A percentile compares a stretch with the other conserved stretches of the same genome.
These are phyloP conservation scores for Podaxis pistillaris DNA, from an alignment of 768 basidiomycete genomes.

Conservation along the genomic window DNA sequence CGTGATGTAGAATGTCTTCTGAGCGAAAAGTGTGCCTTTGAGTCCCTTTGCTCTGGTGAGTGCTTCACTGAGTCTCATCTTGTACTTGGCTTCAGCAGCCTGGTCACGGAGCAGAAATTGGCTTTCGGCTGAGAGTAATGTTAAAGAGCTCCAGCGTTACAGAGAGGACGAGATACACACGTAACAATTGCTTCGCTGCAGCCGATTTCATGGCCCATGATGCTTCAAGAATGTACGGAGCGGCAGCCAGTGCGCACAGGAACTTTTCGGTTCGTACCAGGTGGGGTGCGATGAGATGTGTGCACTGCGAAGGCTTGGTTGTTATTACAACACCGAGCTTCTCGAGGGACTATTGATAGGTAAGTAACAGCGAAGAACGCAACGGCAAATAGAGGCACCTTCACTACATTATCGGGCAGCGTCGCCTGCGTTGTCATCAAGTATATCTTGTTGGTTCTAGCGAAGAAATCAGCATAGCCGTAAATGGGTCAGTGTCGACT, in stretches of 20 bases:
- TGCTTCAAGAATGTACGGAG: conserved; percentile 46
- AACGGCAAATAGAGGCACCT: conserved; percentile 38
- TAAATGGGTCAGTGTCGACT: background rate
- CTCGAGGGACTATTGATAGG: conserved; percentile 47
- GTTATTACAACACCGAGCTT: conserved; percentile 69
- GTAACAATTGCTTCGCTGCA: conserved; percentile 53
- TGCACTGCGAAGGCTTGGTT: conserved; percentile 64
- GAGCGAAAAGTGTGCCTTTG: conserved; percentile 56
- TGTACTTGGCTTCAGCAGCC: conserved; percentile 62
- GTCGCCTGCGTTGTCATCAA: conserved; percentile 70
- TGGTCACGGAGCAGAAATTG: conserved; percentile 61
- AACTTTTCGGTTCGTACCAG: conserved; percentile 88
- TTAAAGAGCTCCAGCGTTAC: background rate
- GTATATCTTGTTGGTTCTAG: conserved; percentile 32
- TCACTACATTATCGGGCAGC: conserved; percentile 55
- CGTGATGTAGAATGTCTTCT: conserved; percentile 75
- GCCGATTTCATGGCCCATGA: conserved; percentile 69
- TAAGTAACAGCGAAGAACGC: conserved; percentile 1
- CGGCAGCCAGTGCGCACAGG: conserved; percentile 62
- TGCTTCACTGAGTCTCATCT: conserved; percentile 60
- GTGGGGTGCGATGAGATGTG: conserved; percentile 69
- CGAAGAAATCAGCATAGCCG: background rate
- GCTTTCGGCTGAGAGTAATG: conserved; percentile 50
- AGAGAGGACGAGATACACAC: conserved; percentile 40
- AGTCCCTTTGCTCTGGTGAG: conserved; percentile 54